Percentiles rank a stretch among this genome's conserved stretches.
These are phyloP conservation scores for Saksenaea oblongispora DNA, from an alignment of 371 early-diverging fungal genomes.

Conservation along the genomic window DNA sequence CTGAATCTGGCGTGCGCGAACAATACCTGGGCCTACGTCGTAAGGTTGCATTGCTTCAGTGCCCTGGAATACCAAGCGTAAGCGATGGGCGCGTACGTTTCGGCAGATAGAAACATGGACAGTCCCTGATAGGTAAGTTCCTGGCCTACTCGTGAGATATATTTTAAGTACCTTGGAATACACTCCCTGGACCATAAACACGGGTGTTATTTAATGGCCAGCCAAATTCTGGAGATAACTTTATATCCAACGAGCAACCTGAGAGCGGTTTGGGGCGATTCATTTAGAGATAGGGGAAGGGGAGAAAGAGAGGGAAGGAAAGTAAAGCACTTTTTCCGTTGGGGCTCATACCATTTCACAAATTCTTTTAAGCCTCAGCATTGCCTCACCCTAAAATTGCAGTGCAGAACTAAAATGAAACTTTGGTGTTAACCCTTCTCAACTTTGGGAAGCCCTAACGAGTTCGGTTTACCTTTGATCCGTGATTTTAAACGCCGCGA, in stretches of 20 bases:
- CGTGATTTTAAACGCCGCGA: too few species aligned
- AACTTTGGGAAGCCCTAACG: too few species aligned
- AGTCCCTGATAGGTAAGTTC: neutral
- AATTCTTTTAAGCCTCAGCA: too few species aligned
- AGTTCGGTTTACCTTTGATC: too few species aligned
- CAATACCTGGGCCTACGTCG: neutral
- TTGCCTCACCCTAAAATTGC: too few species aligned
- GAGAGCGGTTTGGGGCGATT: neutral
- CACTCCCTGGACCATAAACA: constrained; percentile 45
- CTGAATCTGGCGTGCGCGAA: constrained; percentile 1
- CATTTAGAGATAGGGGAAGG: neutral
- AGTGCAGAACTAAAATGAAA: too few species aligned
- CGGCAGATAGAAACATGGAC: neutral
- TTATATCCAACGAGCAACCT: constrained; percentile 17
- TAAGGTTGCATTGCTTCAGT: constrained; percentile 14
- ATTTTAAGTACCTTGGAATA: constrained; percentile 38
- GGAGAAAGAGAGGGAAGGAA: neutral
- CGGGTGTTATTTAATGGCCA: constrained; percentile 33
- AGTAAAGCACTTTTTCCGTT: neutral
- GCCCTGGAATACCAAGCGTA: constrained; percentile 33
- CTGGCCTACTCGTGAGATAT: too few species aligned
- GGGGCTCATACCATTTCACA: too few species aligned
- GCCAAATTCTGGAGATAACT: constrained; percentile 45
- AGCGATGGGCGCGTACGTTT: constrained; percentile 15
- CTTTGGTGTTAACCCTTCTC: too few species aligned